Evolutionary conservation across 192 early-diverging fungal species (phyloP), one percentile per base, ranked within the genome.

Genomic region (Umbelopsis isabellina): DNA sequence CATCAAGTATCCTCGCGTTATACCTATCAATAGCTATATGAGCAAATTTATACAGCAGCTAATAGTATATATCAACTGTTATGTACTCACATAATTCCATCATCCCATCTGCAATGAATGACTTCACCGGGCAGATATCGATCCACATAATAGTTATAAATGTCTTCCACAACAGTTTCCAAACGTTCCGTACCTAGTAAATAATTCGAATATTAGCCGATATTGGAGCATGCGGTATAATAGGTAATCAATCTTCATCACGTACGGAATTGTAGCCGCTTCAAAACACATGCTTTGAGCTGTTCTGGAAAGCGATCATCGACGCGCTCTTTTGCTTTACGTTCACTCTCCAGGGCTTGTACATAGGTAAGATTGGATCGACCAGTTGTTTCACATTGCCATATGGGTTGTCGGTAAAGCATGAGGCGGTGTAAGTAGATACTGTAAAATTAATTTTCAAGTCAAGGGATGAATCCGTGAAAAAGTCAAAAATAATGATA

Each of bases 381-480:
- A 1, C 94, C 92, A 1, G 93, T 92, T 6, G 82, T 80, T 49
- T 86, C 84, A 79, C 95, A 96, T 67, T 91, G 83, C 89, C 94
- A 98, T 23, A 86, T 75, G 46, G 82, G 84, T 65, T 89, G 87
- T 23, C 85, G 83, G 71, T 95, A 95, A 15, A 94, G 80, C 25
- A 48, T 37, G 10, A 66, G 9, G 52, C 76, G 51, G 21, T 73
- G 52, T 49, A 78, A 47, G 66, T 78, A 78, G 10, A 49, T 25
- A 51, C 76, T 78, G 70, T 55, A 61, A 27, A 50, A 49, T 48
- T 12, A 61, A 35, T 37, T 61, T 25, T 22, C 55, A 46, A 52
- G 37, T 67, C 25, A 71, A 53, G 64, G 67, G 2, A 73, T 35
- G 6, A 41, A 41, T 41, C 37, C 37, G 37, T 41, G 37, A 41